phyloP scores from a whole-genome alignment of 495 filamentous ascomycete species.

The Pseudomonodictys pantanalensis region DNA sequence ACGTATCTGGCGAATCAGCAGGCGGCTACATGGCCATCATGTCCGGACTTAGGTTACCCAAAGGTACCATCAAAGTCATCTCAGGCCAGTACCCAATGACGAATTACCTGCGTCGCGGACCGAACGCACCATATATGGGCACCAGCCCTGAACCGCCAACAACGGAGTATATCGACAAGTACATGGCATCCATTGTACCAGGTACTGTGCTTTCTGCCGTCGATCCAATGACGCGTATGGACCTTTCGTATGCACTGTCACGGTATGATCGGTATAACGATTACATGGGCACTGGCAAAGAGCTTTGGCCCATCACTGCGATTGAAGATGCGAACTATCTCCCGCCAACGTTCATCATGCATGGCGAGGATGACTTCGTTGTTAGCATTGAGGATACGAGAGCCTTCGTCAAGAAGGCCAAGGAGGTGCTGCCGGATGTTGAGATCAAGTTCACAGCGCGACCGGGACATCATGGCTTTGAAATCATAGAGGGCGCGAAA shows the following conservation, averaged over 20 bases:
- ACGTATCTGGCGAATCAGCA: conserved; percentile 38
- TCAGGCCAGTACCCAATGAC: conserved; percentile 29
- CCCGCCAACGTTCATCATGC: conserved; percentile 24
- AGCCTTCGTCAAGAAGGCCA: conserved; percentile 22
- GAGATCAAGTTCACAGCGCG: conserved; percentile 9
- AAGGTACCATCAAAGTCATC: conserved; percentile 32
- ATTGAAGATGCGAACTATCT: conserved; percentile 17
- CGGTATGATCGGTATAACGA: conserved; percentile 16
- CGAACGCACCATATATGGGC: neutral
- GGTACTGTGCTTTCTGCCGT: conserved; percentile 9
- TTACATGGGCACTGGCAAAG: conserved; percentile 12
- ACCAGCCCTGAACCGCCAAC: neutral
- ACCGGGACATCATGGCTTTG: conserved; percentile 32
- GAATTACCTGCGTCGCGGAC: neutral
- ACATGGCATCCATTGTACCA: conserved; percentile 8
- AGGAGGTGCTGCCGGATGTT: neutral
- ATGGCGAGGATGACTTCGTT: conserved; percentile 27
- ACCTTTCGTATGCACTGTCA: conserved; percentile 4
- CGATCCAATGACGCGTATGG: conserved; percentile 4
- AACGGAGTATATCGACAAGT: conserved; percentile 5
- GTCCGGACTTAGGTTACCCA: conserved; percentile 38
- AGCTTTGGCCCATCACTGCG: conserved; percentile 14
- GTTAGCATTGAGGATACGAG: conserved; percentile 19
- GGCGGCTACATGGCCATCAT: conserved; percentile 45
- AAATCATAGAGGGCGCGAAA: conserved; percentile 5